Percentiles rank a stretch among this genome's conserved stretches.
Evolutionary conservation across 495 filamentous ascomycete genomes (phyloP).

Genomic region (Aspergillus panamensis): DNA sequence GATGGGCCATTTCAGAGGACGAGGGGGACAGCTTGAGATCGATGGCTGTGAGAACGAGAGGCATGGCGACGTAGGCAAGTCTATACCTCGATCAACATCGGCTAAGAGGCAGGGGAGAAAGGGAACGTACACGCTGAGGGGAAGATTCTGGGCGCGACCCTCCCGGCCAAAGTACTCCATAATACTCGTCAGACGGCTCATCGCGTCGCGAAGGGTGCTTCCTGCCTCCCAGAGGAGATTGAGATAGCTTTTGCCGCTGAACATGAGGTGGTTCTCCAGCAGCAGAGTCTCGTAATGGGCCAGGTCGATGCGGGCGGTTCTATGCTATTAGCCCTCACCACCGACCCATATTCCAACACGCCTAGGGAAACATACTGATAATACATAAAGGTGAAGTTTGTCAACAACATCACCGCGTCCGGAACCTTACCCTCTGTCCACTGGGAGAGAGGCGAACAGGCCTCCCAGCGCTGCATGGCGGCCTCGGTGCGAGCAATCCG

Average conservation of each 20-base stretch:
- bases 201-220: constrained; percentile 21
- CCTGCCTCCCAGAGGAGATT: constrained; percentile 18
- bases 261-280: constrained; percentile 24
- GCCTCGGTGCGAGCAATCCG: constrained; percentile 20
- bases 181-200: constrained; percentile 22
- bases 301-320: constrained; percentile 27
- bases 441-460: constrained; percentile 8
- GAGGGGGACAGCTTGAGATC: constrained; percentile 35
- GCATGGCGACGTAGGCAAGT: constrained; percentile 35
- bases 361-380: constrained; percentile 37
- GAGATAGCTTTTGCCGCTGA: constrained; percentile 17
- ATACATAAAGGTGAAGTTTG: constrained; percentile 49
- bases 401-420: constrained; percentile 39
- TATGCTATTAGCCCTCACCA: neutral
- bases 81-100: constrained; percentile 3
- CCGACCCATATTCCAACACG: neutral
- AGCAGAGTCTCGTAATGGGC: constrained; percentile 29
- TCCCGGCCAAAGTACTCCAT: constrained; percentile 35
- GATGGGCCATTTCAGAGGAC: constrained; percentile 13
- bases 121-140: constrained; percentile 31
- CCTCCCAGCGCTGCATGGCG: constrained; percentile 25
- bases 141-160: constrained; percentile 24
- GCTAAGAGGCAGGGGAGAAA: neutral
- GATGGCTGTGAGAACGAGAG: constrained; percentile 34
- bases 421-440: constrained; percentile 7